Percentiles rank a stretch among this genome's conserved stretches.
These are phyloP conservation scores for Pythium graminicola DNA, from an alignment of 352 stramenopile genomes.

Conservation along the genomic window DNA sequence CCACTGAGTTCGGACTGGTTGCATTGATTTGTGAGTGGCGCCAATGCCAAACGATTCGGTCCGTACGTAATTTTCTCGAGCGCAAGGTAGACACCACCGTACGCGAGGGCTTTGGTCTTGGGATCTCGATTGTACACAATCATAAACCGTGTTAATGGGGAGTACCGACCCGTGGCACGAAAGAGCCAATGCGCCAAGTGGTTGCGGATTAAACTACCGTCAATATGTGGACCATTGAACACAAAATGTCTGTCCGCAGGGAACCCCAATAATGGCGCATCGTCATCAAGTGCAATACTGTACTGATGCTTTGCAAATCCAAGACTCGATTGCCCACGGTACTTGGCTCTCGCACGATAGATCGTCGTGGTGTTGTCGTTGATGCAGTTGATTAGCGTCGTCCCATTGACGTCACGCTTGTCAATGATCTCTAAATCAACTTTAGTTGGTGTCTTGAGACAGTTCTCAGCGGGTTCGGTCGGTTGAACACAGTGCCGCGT, in stretches of 20 bases:
- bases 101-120: slow-evolving; percentile 21
- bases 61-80: slow-evolving; percentile 74
- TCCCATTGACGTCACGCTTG: slow-evolving; percentile 28
- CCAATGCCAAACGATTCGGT: slow-evolving; percentile 51
- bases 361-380: slow-evolving; percentile 29
- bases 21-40: slow-evolving; percentile 38
- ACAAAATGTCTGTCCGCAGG: slow-evolving; percentile 55
- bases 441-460: slow-evolving; percentile 48
- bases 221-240: slow-evolving; percentile 67
- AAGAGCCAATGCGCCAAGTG: slow-evolving; percentile 77
- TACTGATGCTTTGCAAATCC: slow-evolving; percentile 75
- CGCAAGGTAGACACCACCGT: slow-evolving; percentile 60
- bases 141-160: slow-evolving; percentile 48
- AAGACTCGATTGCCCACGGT: slow-evolving; percentile 70
- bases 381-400: slow-evolving; percentile 41
- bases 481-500: slow-evolving; percentile 52
- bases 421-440: slow-evolving; percentile 57
- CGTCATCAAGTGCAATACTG: slow-evolving; percentile 49
- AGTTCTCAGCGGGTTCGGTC: slow-evolving; percentile 51
- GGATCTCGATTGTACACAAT: slow-evolving; percentile 49
- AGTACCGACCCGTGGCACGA: slow-evolving; percentile 58
- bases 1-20: slow-evolving; percentile 39
- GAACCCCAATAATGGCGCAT: slow-evolving; percentile 43
- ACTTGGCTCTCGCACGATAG: slow-evolving; percentile 47
- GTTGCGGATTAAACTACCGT: slow-evolving; percentile 70